Evolutionary conservation across 225 moss, liverwort and hornwort species (phyloP).

Genomic region (Polytrichum commune): DNA sequence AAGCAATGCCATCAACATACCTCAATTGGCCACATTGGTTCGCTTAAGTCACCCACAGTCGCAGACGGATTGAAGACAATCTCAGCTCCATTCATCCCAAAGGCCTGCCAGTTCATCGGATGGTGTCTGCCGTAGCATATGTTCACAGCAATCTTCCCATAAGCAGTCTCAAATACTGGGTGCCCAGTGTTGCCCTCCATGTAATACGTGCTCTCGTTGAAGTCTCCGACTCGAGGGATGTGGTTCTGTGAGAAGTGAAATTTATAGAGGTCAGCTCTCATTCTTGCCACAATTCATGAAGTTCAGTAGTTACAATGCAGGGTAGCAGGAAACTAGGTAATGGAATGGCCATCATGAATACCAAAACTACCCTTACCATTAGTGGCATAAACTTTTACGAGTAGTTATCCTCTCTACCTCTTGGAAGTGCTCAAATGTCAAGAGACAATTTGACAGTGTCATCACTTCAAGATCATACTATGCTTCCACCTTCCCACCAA

Average conservation of each 20-base stretch:
- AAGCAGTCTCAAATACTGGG: conserved; percentile 92
- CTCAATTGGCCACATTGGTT: conserved; percentile 98
- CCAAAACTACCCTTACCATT: too few relatives aligned
- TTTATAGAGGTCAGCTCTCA: too few relatives aligned
- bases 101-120: conserved; percentile 91
- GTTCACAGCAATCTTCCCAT: conserved; percentile 86
- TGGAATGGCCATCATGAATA: too few relatives aligned
- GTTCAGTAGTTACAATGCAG: neutral
- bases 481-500: too few relatives aligned
- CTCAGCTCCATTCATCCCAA: conserved; percentile 90
- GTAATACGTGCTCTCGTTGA: conserved; percentile 98
- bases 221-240: conserved; percentile 94
- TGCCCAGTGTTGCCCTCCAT: conserved; percentile 97
- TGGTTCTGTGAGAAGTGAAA: conserved; percentile 61
- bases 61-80: conserved; percentile 99
- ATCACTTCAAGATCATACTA: too few relatives aligned
- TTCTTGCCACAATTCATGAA: conserved; percentile 4
- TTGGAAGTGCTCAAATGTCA: too few relatives aligned
- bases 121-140: conserved; percentile 98
- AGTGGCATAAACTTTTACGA: too few relatives aligned
- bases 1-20: conserved; percentile 22
- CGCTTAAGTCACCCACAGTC: conserved; percentile 94
- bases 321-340: neutral
- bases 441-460: too few relatives aligned
- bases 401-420: too few relatives aligned